Evolutionary conservation across 768 basidiomycete species (phyloP), one percentile per base, ranked within the genome.

Genomic region (Terana coerulea): DNA sequence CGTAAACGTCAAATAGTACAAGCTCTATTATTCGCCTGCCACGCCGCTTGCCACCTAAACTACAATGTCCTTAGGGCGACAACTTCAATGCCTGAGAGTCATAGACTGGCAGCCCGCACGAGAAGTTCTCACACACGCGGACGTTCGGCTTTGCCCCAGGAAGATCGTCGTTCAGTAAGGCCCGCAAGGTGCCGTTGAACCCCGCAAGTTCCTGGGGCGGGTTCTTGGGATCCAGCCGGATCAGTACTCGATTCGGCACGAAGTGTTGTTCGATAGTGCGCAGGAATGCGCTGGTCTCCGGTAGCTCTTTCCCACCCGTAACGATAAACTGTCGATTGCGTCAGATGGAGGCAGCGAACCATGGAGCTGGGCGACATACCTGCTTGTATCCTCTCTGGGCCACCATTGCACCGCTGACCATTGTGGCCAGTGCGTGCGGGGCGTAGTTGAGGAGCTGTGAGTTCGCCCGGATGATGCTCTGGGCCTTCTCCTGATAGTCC

Each of bases 121-220:
- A 40, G 42, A 64, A 61, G 55, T 60, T 59, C 57, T 61, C 56
- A 51, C 62, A 64, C 12, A 64, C 42, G 6, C 60, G 58, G 11
- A 61, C 60, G 36, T 54, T 60, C 30, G 59, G 54, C 52, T 12
- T 25, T 24, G 29, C 19, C 15, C 43, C 47, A 21, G 3, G 29
- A 14, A 54, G 53, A 19, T 29, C 42, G 25, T 15, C 42, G 3
- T 39, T 22, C 12, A 61, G 35, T 10, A 62, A 44, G 14, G 44
- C 49, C 7, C 55, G 49, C 14, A 64, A 30, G 11, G 57, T 61
- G 2, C 45, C 52, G 33, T 64, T 64, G 19, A 54, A 35, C 52
- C 40, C 51, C 26, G 60, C 52, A 5, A 61, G 55, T 43, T 58
- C 56, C 2, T 51, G 55, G 2, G 62, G 60, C 24, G 57, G 60